Percentiles rank a stretch among this genome's conserved stretches.
These are phyloP conservation scores for Leccinum aurantiacum DNA, from an alignment of 768 basidiomycete species.

Conservation along the genomic window DNA sequence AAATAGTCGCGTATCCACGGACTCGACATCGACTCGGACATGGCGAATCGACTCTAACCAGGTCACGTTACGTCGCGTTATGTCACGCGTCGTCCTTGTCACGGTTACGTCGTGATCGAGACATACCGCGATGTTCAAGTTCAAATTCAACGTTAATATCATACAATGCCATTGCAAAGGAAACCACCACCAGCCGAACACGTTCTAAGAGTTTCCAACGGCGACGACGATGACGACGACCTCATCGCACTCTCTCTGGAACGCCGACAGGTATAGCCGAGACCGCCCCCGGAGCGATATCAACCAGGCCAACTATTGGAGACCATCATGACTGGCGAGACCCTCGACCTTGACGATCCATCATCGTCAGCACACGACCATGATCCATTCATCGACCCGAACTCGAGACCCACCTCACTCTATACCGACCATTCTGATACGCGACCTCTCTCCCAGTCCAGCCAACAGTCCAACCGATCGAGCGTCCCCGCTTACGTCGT, in stretches of 20 bases:
- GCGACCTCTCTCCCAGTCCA: constrained; percentile 35
- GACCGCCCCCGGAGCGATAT: no score
- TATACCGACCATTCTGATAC: constrained; percentile 29
- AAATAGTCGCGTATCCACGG: constrained; percentile 64
- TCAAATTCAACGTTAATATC: background rate
- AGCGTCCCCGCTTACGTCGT: constrained; percentile 14
- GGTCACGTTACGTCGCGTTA: constrained; percentile 13
- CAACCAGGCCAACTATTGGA: no score
- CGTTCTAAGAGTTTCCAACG: background rate
- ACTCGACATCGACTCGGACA: constrained; percentile 38
- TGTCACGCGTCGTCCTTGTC: constrained; percentile 23
- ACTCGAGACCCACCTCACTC: constrained; percentile 29
- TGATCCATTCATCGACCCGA: constrained; percentile 30
- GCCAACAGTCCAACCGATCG: constrained; percentile 34
- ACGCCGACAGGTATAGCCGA: no score
- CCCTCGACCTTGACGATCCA: constrained; percentile 49
- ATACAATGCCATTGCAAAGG: constrained; percentile 13
- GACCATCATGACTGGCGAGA: constrained; percentile 53
- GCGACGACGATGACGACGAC: constrained; percentile 6
- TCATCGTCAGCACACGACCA: constrained; percentile 30
- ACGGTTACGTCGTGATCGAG: constrained; percentile 24
- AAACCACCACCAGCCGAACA: constrained; percentile 21
- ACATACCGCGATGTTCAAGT: background rate
- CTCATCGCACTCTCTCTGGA: background rate
- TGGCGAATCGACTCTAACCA: constrained; percentile 13